Evolutionary conservation across 2,329 filamentous ascomycete species (phyloP).

Genomic region (Claviceps paspali): DNA sequence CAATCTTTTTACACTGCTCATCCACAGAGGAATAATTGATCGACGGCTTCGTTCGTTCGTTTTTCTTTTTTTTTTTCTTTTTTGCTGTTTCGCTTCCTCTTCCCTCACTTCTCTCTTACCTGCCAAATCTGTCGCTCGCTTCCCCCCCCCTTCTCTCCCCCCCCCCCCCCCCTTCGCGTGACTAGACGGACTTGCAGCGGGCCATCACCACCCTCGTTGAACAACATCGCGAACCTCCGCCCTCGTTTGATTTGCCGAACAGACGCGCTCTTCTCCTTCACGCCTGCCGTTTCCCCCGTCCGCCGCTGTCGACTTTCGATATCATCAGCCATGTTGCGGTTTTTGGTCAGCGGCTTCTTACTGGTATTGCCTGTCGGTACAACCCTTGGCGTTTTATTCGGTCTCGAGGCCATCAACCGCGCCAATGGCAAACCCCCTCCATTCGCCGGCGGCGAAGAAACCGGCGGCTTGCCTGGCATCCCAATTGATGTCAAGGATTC

Average conservation of each 20-base stretch:
- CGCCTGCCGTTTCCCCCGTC: not conserved
- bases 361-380: slow-evolving; percentile 33
- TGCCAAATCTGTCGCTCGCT: slow-evolving; percentile 3
- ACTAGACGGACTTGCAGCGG: not conserved
- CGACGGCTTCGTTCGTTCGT: slow-evolving; percentile 1
- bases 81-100: not conserved
- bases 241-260: not conserved
- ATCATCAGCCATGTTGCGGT: slow-evolving; percentile 21
- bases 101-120: slow-evolving; percentile 1
- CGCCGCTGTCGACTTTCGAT: not conserved
- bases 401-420: slow-evolving; percentile 28
- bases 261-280: not conserved
- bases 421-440: slow-evolving; percentile 28
- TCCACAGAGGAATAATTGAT: not conserved
- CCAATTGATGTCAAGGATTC: slow-evolving; percentile 18
- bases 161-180: no score
- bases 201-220: not conserved
- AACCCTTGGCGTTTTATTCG: slow-evolving; percentile 33
- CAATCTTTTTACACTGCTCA: not conserved
- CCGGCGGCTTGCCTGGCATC: slow-evolving; percentile 4
- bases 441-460: slow-evolving; percentile 18
- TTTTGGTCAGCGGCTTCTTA: slow-evolving; percentile 34
- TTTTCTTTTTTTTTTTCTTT: no score
- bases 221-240: not conserved
- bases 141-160: no score